Percentiles rank a stretch among this genome's conserved stretches.
phyloP scores from a whole-genome alignment of 116 monocot genomes.

The Trichopus zeylanicus region DNA sequence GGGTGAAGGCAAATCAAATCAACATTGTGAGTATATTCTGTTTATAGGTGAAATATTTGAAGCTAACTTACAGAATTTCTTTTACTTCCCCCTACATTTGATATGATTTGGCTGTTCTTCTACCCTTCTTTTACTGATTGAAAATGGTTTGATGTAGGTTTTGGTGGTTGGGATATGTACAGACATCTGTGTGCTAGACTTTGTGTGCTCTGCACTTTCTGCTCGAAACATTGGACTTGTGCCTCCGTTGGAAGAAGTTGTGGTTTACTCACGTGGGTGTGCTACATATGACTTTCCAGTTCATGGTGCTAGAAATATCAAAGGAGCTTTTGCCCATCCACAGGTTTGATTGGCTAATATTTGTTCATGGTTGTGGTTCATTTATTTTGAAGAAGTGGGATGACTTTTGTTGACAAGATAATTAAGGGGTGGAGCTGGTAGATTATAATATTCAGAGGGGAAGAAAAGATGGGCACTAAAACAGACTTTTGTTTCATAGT shows the following conservation, averaged over 20 bases:
- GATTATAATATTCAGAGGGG: too few species aligned
- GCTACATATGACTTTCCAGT: conserved; percentile 76
- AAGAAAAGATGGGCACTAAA: too few species aligned
- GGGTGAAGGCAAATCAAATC: conserved; percentile 59
- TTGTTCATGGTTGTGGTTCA: too few species aligned
- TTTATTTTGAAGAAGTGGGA: too few species aligned
- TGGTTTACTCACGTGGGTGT: conserved; percentile 82
- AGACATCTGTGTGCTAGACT: conserved; percentile 85
- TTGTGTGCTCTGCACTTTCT: conserved; percentile 51
- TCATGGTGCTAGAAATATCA: conserved; percentile 47
- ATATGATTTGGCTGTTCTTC: too few species aligned
- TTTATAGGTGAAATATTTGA: too few species aligned
- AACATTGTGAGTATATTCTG: conserved; percentile 42
- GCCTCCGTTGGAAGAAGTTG: conserved; percentile 71
- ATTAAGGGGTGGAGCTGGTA: too few species aligned
- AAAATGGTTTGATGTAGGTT: conserved; percentile 34
- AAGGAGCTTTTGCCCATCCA: conserved; percentile 67
- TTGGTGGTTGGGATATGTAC: conserved; percentile 90
- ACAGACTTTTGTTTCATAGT: too few species aligned
- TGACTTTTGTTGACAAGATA: too few species aligned
- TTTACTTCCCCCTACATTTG: too few species aligned
- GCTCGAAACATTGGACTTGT: conserved; percentile 69
- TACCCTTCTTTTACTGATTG: neutral
- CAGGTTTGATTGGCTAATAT: conserved; percentile 76
- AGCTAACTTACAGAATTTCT: too few species aligned